Evolutionary conservation across 2,329 filamentous ascomycete species (phyloP).

Genomic region (Nemania sp.): DNA sequence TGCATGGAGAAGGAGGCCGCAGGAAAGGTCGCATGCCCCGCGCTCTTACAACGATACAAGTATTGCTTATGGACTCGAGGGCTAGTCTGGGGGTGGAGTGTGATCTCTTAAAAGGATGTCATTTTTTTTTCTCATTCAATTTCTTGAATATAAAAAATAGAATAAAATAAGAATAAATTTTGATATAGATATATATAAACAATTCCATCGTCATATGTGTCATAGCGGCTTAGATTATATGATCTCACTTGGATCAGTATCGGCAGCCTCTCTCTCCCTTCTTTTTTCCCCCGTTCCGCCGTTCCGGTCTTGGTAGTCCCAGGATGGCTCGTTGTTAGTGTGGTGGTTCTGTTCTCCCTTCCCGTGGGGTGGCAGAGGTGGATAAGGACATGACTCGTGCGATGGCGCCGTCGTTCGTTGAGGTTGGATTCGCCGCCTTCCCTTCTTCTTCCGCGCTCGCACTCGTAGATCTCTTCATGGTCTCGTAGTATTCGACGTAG

Average conservation of each 20-base stretch:
- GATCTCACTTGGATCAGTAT: not conserved
- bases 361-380: constrained; percentile 13
- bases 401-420: constrained; percentile 32
- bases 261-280: no score
- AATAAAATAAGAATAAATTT: not conserved
- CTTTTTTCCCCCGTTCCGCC: no score
- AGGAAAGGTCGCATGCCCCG: not conserved
- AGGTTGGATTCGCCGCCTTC: constrained; percentile 24
- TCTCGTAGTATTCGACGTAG: not conserved
- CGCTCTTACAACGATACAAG: not conserved
- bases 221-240: not conserved
- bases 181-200: not conserved
- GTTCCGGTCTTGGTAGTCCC: not conserved
- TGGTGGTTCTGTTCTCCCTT: no score
- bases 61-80: no score
- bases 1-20: not conserved
- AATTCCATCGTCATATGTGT: not conserved
- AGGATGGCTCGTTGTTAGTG: not conserved
- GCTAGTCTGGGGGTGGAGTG: no score
- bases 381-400: constrained; percentile 30
- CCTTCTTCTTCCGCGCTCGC: not conserved
- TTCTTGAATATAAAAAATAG: no score
- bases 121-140: no score
- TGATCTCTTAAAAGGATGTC: no score
- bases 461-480: not conserved